A percentile compares a stretch with the other conserved stretches of the same genome.
Conservation (phyloP, 2,329 filamentous ascomycete species). For the Alternaria burnsii region DNA sequence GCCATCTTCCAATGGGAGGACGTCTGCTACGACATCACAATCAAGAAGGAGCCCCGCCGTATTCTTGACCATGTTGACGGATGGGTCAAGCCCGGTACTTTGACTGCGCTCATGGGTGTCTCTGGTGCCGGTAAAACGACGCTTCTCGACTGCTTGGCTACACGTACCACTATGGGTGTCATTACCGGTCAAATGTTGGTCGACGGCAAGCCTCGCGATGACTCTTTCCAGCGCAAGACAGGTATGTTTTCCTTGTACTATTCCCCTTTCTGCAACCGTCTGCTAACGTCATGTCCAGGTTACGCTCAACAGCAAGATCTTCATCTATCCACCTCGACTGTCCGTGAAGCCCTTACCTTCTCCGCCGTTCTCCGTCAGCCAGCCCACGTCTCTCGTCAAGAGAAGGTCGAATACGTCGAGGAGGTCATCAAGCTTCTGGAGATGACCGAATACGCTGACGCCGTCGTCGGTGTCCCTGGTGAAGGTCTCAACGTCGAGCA, state of each 20-base stretch:
- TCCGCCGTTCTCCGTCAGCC: conserved; percentile 87
- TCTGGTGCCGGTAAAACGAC: conserved; percentile 96
- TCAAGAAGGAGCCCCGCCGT: conserved; percentile 77
- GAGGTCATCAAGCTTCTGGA: conserved; percentile 90
- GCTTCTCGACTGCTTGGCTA: conserved; percentile 84
- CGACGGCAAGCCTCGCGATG: conserved; percentile 75
- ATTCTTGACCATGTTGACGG: conserved; percentile 88
- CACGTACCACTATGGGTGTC: conserved; percentile 86
- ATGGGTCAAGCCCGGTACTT: conserved; percentile 90
- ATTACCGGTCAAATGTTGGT: conserved; percentile 89
- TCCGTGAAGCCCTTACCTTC: conserved; percentile 87
- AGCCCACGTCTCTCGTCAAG: conserved; percentile 71
- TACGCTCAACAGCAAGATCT: conserved; percentile 95
- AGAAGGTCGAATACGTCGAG: conserved; percentile 88
- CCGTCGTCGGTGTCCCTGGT: conserved; percentile 87
- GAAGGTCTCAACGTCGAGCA: conserved; percentile 76
- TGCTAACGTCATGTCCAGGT: conserved; percentile 8
- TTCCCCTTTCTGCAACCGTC: not conserved
- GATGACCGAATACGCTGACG: conserved; percentile 90
- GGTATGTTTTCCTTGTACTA: conserved; percentile 54
- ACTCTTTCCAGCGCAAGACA: conserved; percentile 88
- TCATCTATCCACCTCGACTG: conserved; percentile 83
- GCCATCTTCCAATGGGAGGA: conserved; percentile 88
- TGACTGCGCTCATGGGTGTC: conserved; percentile 87
- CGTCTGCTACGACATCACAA: conserved; percentile 80